A percentile compares a stretch with the other conserved stretches of the same genome.
These are phyloP conservation scores for Acidomyces sp. DNA, from an alignment of 495 filamentous ascomycete species.

Conservation along the genomic window DNA sequence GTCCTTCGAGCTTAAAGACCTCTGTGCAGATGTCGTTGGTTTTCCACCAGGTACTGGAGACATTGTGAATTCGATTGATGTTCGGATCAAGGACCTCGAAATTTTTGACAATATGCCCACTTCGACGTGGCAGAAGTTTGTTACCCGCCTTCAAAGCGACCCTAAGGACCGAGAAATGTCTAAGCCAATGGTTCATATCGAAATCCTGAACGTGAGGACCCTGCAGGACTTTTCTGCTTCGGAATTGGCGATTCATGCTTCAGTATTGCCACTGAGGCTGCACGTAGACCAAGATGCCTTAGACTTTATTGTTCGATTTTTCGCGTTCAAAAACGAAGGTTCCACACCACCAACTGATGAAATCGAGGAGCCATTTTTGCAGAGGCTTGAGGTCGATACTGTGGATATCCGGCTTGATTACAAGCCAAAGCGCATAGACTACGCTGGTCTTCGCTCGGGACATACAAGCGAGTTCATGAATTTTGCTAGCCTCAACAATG, in stretches of 20 bases:
- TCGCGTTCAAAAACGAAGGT: conserved; percentile 85
- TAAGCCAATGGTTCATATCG: conserved; percentile 77
- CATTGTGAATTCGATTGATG: conserved; percentile 72
- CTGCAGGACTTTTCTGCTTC: conserved; percentile 71
- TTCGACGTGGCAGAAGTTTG: conserved; percentile 97
- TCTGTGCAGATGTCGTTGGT: conserved; percentile 70
- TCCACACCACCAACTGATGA: conserved; percentile 24
- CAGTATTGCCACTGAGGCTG: conserved; percentile 70
- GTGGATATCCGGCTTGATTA: conserved; percentile 82
- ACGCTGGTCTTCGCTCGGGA: conserved; percentile 87
- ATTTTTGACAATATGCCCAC: conserved; percentile 90
- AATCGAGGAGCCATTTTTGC: conserved; percentile 61
- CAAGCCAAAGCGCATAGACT: conserved; percentile 95
- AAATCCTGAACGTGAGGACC: conserved; percentile 76
- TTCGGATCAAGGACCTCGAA: conserved; percentile 69
- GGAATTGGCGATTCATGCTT: conserved; percentile 73
- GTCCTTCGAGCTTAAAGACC: conserved; percentile 79
- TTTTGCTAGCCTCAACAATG: conserved; percentile 81
- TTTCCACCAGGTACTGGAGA: conserved; percentile 69
- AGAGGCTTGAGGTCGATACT: conserved; percentile 74
- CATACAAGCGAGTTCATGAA: conserved; percentile 99
- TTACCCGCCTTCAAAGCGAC: conserved; percentile 72
- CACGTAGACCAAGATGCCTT: conserved; percentile 97
- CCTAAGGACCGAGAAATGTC: conserved; percentile 70
- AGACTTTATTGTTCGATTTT: conserved; percentile 94